Percentiles rank a stretch among this genome's conserved stretches.
These are phyloP conservation scores for Aspergillus phoenicis DNA, from an alignment of 2,329 filamentous ascomycete species.

Conservation along the genomic window DNA sequence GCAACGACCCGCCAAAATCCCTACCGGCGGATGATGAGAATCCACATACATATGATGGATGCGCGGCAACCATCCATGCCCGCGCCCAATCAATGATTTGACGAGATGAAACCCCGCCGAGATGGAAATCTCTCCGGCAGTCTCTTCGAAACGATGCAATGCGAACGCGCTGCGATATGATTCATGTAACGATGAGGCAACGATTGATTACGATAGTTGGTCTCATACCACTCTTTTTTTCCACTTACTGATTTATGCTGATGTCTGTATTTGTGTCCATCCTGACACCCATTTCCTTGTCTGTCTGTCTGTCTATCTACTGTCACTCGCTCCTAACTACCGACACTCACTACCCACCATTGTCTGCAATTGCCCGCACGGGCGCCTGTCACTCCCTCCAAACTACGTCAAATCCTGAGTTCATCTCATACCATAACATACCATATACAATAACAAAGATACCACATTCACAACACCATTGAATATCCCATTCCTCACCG, in stretches of 20 bases:
- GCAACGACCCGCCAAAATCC: not conserved
- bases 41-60: not conserved
- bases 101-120: not conserved
- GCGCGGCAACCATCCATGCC: not conserved
- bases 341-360: not conserved
- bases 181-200: not conserved
- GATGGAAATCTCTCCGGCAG: not conserved
- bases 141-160: not conserved
- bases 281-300: not conserved
- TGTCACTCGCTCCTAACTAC: too few species aligned
- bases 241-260: not conserved
- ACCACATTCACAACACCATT: too few species aligned
- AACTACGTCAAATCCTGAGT: too few species aligned
- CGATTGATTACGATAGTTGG: not conserved
- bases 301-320: not conserved
- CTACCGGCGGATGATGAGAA: not conserved
- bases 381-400: too few species aligned
- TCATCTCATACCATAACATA: too few species aligned
- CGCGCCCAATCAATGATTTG: not conserved
- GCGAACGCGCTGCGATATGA: slow-evolving; percentile 2
- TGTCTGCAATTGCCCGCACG: not conserved
- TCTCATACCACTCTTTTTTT: slow-evolving; percentile 1
- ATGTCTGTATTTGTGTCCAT: not conserved
- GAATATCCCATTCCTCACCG: too few species aligned
- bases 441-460: too few species aligned